phyloP scores from a whole-genome alignment of 2,329 filamentous ascomycete genomes.

The Penicillium occitanis region DNA sequence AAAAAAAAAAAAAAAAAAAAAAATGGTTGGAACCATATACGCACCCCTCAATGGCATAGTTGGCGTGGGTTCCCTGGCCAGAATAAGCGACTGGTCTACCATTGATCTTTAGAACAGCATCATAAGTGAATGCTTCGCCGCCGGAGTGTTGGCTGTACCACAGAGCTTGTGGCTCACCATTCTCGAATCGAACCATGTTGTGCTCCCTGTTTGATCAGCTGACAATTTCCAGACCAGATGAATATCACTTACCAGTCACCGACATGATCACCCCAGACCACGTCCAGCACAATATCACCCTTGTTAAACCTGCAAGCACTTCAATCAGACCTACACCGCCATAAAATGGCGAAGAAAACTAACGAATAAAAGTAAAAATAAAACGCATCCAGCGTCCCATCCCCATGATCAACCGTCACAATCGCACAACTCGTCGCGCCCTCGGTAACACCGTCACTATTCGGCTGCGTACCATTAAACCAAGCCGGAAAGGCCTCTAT shows the following conservation, averaged over 20 bases:
- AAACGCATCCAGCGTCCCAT: constrained; percentile 57
- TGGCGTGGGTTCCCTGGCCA: constrained; percentile 63
- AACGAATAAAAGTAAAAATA: constrained; percentile 64
- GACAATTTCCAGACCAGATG: background rate
- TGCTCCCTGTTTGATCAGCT: constrained; percentile 54
- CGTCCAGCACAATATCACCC: constrained; percentile 52
- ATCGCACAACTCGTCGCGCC: constrained; percentile 54
- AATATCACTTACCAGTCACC: constrained; percentile 56
- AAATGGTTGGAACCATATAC: constrained; percentile 1
- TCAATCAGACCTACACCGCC: background rate
- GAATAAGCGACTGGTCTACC: constrained; percentile 58
- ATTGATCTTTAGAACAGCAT: constrained; percentile 54
- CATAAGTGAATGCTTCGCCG: constrained; percentile 64
- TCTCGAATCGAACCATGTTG: constrained; percentile 64
- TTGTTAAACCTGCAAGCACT: constrained; percentile 48
- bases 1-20: no score
- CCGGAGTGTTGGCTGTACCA: constrained; percentile 65
- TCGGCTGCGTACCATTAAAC: constrained; percentile 56
- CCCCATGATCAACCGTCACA: constrained; percentile 59
- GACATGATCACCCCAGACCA: constrained; percentile 60
- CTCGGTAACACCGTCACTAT: constrained; percentile 52
- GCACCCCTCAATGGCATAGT: constrained; percentile 58
- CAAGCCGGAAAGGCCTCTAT: constrained; percentile 45
- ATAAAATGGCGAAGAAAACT: constrained; percentile 20
- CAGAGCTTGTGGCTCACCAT: constrained; percentile 55